Evolutionary conservation across 169 alveolate genomes (phyloP), one percentile per base, ranked within the genome.

Genomic region (Amoebophrya sp.): DNA sequence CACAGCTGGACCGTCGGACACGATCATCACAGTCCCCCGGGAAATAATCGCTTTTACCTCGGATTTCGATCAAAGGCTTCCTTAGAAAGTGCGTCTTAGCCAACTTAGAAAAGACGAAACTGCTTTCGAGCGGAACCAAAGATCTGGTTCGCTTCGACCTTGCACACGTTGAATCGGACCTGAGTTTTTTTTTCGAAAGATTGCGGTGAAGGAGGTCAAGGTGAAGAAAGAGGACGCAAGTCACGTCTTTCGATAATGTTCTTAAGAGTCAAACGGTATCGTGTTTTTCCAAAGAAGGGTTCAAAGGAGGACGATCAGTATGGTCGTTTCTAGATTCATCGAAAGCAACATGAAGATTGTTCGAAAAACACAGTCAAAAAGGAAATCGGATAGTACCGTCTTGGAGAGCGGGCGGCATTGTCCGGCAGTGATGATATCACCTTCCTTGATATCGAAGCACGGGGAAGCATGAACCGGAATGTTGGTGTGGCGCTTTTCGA

Each of bases 341-440:
- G 76, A 10, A 23, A 53, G 23, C n/a, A 14, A 10, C n/a, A 53
- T 53, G n/a, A 53, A 23, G n/a, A n/a, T n/a, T n/a, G 65, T 47
- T 36, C 3, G 33, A 65, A 65, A 1, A 65, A 65, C 2, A 1
- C 1, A 65, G 1, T 0, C n/a, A 6, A 26, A 65, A 65, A 18
- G 36, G 10, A 65, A 65, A 65, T 10, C 2, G n/a, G n/a, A 47
- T 47, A 78, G 92, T 78, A 89, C 99, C 47, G 99, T 98, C 97
- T 99, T 99, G 65, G 99, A 98, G 90, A 99, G 97, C 41, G 99
- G 99, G 93, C 99, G 97, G 99, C 99, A 99, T 96, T 99, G 99
- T 53, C 99, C 99, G 77, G 97, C 98, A 78, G 99, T 98, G 95
- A 98, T 99, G 94, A 99, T 98, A 95, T 99, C 99, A 36, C 99